Evolutionary conservation across 73 alveolate genomes (phyloP).

Genomic region (Paramecium pentaurelia): DNA sequence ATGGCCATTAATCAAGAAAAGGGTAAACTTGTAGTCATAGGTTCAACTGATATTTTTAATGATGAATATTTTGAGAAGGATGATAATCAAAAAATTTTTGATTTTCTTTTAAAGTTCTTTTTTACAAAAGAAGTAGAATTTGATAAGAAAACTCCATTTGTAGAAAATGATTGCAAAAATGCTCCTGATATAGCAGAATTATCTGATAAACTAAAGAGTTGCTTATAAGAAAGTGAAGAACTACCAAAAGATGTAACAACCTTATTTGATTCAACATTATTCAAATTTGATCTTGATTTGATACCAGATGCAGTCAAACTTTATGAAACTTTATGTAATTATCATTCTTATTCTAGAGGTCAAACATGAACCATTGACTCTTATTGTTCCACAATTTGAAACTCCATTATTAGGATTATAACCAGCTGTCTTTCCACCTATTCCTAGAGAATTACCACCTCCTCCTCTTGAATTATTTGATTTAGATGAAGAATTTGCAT

Average conservation of each 20-base stretch:
- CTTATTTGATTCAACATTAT: slow-evolving; percentile 79
- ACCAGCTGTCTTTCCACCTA: slow-evolving; percentile 98
- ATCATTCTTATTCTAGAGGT: slow-evolving; percentile 38
- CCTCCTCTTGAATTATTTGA: slow-evolving; percentile 97
- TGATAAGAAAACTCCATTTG: slow-evolving; percentile 69
- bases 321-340: slow-evolving; percentile 67
- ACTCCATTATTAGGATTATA: slow-evolving; percentile 94
- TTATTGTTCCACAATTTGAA: slow-evolving; percentile 98
- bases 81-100: slow-evolving; percentile 72
- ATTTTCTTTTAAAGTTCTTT: slow-evolving; percentile 82
- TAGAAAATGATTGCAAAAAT: slow-evolving; percentile 82
- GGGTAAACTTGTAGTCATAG: slow-evolving; percentile 68
- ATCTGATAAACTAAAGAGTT: slow-evolving; percentile 90
- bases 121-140: slow-evolving; percentile 76
- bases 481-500: slow-evolving; percentile 96
- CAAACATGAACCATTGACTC: slow-evolving; percentile 90
- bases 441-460: slow-evolving; percentile 92
- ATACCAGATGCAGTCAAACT: slow-evolving; percentile 88
- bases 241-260: slow-evolving; percentile 86
- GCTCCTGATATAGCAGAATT: slow-evolving; percentile 97
- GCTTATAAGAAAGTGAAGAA: slow-evolving; percentile 92
- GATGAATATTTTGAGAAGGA: slow-evolving; percentile 72
- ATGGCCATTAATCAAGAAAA: slow-evolving; percentile 73
- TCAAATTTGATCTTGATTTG: slow-evolving; percentile 87
- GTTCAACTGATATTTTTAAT: slow-evolving; percentile 62